Base-by-base conservation (phyloP, 2,329 filamentous ascomycete genomes). In the Mariannaea sp. region DNA sequence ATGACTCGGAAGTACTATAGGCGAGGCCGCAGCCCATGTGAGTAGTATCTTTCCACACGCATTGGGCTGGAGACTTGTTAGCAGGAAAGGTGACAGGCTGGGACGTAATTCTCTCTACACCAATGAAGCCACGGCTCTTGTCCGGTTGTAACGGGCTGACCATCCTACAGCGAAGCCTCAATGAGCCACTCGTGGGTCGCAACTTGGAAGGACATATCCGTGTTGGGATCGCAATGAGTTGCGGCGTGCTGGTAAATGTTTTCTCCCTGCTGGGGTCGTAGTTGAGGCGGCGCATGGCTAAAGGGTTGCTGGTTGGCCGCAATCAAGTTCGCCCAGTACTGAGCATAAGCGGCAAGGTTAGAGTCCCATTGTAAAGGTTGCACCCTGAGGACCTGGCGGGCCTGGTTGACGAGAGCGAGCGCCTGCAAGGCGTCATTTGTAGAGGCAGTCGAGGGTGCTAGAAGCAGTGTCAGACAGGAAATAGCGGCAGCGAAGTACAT, bases 61-160 rank as follows among this genome's bases (percentile, higher is more conserved):
- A 70, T 52, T 73, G 71, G 20, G 71, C 71, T 73, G 33, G 2
- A 32, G 14, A 7, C n/a, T 13, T 7, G 38, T 61, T 20, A 65
- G 54, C 41, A 35, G n/a, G 26, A 35, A 30, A 41, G 9, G 27
- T 9, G 16, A 6, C 1, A 13, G 13, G 29, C 7, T 7, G n/a
- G 12, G 33, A 3, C 4, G 12, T 19, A 27, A 8, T 60, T 67
- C 22, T 24, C 22, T 24, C 55, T 66, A 73, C 71, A 70, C 69
- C 70, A 73, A 33, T 73, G 71, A 19, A 72, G 64, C 70, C 70
- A 73, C 3, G 61, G 62, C 52, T 72, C 71, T 12, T 67, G 61
- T 6, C 70, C 70, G 6, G 66, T 67, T 12, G 57, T 60, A 35
- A 73, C 62, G 38, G 70, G 65, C 52, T 67, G 62, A 13, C 66